These are phyloP conservation scores for Plasmodium fragile DNA, from an alignment of 169 alveolate species.

Conservation along the genomic window DNA sequence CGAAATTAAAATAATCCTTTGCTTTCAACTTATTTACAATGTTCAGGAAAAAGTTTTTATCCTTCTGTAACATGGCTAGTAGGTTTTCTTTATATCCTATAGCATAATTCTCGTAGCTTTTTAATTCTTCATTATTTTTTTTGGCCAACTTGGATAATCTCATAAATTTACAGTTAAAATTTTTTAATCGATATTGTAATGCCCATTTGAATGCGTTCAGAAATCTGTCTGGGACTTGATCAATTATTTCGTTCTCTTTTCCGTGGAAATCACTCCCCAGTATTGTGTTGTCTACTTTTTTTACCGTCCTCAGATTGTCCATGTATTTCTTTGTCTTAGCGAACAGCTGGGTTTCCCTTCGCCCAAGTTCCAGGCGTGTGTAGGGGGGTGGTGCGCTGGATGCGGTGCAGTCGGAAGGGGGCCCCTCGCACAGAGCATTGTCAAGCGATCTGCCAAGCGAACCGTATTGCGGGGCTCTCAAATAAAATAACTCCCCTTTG, in stretches of 20 bases:
- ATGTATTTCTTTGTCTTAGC: constrained; percentile 11
- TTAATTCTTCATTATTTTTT: constrained; percentile 62
- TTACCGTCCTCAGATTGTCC: constrained; percentile 37
- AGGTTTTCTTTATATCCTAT: constrained; percentile 74
- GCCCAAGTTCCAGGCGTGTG: background rate
- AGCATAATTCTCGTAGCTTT: constrained; percentile 51
- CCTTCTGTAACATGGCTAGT: constrained; percentile 68
- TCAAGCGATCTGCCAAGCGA: background rate
- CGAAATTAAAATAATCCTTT: constrained; percentile 74
- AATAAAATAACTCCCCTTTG: constrained; percentile 8
- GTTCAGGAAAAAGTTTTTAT: constrained; percentile 53
- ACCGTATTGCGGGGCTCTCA: background rate
- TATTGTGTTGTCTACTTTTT: constrained; percentile 63
- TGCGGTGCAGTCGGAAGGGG: background rate
- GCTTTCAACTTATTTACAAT: constrained; percentile 58
- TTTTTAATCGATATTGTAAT: constrained; percentile 61
- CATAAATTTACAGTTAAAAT: constrained; percentile 66
- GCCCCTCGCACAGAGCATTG: background rate
- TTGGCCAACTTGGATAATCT: constrained; percentile 56
- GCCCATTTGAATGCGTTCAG: constrained; percentile 76
- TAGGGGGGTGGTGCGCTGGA: background rate
- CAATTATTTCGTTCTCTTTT: constrained; percentile 44
- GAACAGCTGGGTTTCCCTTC: background rate
- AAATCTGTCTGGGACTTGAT: constrained; percentile 43
- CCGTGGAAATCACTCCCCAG: constrained; percentile 38